Evolutionary conservation across 208 protist species (phyloP).

Genomic region (Polymyxa betae): DNA sequence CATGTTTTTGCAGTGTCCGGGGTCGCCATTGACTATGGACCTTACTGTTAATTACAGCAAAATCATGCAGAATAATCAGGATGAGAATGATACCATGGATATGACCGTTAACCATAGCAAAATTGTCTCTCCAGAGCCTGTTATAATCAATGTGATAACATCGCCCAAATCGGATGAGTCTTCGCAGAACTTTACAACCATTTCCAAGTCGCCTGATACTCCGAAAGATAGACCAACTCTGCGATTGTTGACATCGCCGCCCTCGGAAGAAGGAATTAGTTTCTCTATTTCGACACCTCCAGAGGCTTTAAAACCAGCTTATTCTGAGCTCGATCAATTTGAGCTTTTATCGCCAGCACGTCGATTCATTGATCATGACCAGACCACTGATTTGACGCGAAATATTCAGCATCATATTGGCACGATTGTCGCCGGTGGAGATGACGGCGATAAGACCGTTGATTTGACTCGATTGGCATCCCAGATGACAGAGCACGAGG

Average conservation of each 20-base stretch:
- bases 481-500: slow-evolving; percentile 22
- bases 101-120: neutral
- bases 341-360: neutral
- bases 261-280: neutral
- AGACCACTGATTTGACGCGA: neutral
- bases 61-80: neutral
- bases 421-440: neutral
- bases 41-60: neutral
- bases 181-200: neutral
- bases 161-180: neutral
- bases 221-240: neutral
- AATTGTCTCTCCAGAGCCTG: neutral
- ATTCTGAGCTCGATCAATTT: neutral
- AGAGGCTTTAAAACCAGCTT: neutral
- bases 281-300: neutral
- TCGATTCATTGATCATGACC: neutral
- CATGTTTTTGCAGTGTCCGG: neutral
- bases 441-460: neutral
- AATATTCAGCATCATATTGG: neutral
- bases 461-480: neutral
- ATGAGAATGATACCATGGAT: slow-evolving; percentile 20
- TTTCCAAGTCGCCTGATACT: neutral
- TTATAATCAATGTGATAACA: neutral
- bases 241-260: neutral
- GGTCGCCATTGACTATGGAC: slow-evolving; percentile 15